Evolutionary conservation across 225 moss, liverwort and hornwort genomes (phyloP).

Genomic region (Lunularia cruciata): DNA sequence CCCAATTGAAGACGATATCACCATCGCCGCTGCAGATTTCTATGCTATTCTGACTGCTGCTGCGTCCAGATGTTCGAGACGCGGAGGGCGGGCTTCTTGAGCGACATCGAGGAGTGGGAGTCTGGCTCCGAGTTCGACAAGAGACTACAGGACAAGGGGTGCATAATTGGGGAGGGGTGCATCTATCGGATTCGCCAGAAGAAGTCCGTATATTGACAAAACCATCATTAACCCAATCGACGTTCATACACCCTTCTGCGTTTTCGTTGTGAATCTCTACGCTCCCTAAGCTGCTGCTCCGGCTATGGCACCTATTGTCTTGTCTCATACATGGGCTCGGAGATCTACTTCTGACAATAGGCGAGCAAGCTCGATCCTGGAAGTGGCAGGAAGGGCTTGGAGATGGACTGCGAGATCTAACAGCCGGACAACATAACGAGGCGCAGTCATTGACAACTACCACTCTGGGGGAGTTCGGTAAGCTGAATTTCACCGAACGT

Average conservation of each 20-base stretch:
- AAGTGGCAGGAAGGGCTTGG: not conserved
- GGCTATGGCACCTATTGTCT: not conserved
- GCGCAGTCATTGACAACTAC: not conserved
- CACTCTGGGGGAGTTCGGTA: not conserved
- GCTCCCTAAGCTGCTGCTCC: slow-evolving; percentile 7
- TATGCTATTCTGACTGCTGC: slow-evolving; percentile 1
- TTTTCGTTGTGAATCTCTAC: not conserved
- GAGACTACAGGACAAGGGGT: not conserved
- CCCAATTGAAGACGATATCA: slow-evolving; percentile 22
- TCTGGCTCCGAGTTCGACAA: not conserved
- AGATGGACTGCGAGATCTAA: slow-evolving; percentile 7
- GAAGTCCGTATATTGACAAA: slow-evolving; percentile 4
- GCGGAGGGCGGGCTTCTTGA: not conserved
- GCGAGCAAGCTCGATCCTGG: slow-evolving; percentile 15
- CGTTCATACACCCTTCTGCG: not conserved
- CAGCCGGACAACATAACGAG: not conserved
- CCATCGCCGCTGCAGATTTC: slow-evolving; percentile 19
- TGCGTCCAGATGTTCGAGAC: not conserved
- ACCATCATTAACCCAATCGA: slow-evolving; percentile 15
- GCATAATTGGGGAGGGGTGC: not conserved
- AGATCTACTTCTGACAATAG: slow-evolving; percentile 12
- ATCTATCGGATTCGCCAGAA: not conserved
- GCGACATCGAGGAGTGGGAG: not conserved
- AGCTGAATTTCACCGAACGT: not conserved
- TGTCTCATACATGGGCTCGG: not conserved